Evolutionary conservation across 257 asterid genomes (phyloP), one percentile per base, ranked within the genome.

Genomic region (Solanum etuberosum): DNA sequence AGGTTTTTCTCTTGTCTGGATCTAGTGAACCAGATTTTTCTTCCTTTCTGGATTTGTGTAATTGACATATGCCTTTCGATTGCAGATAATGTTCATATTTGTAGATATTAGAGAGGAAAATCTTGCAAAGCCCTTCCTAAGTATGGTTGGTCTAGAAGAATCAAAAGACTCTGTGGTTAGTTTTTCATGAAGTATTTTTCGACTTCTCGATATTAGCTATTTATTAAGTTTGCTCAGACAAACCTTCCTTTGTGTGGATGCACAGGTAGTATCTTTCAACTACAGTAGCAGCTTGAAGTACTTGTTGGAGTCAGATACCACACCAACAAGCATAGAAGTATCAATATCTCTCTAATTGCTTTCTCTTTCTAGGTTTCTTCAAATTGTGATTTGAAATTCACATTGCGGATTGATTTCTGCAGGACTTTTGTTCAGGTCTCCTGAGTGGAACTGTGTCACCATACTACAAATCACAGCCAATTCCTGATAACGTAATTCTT

Each of bases 51-150:
- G 20, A 43, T 71, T 63, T 46, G 12, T 72, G 43, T 38, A 51
- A 29, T 84, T 83, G 51, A 81, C 31, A 25, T 76, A 11, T 18
- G 18, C 85, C 86, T 83, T 86, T 11, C 54, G 35, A 87, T 83
- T 90, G 92, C 98, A 97, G 98, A 90, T 97, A 85, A 92, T 96
- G 98, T 78, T 95, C 85, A 92, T 93, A 86, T 95, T 91, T 86
- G 96, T 91, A 42, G 96, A 97, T 90, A 89, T 97, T 78, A 86
- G 51, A 87, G 98, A 97, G 68, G 98, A 93, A 74, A 96, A 96
- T 88, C 98, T 97, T 59, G 98, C 96, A 67, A 97, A 97, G 92
- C 99, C 99, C 73, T 93, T 93, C 94, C 89, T 97, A 87, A 92
- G 98, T 88, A 90, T 96, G 89, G 95, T 96, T 88, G 98, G 99